These are phyloP conservation scores for Funneliformis caledonium DNA, from an alignment of 371 early-diverging fungal genomes.

Conservation along the genomic window DNA sequence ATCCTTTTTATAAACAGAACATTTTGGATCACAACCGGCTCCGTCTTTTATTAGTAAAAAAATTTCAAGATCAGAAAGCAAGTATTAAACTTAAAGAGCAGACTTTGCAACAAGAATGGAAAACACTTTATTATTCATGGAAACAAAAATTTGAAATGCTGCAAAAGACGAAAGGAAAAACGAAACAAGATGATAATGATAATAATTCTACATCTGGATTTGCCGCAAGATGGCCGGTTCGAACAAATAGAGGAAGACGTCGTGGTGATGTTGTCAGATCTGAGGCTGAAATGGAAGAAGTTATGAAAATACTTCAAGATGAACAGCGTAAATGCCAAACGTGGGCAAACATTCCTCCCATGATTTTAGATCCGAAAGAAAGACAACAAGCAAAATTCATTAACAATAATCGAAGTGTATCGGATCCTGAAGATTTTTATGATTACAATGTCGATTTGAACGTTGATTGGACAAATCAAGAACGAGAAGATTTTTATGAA, in stretches of 20 bases:
- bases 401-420: slow-evolving; percentile 66
- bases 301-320: slow-evolving; percentile 75
- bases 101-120: slow-evolving; percentile 56
- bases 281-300: slow-evolving; percentile 81
- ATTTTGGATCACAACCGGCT: slow-evolving; percentile 48
- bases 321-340: slow-evolving; percentile 78
- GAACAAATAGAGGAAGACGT: slow-evolving; percentile 52
- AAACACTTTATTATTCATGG: slow-evolving; percentile 57
- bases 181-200: slow-evolving; percentile 38
- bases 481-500: slow-evolving; percentile 77
- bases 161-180: slow-evolving; percentile 54
- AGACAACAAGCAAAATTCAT: slow-evolving; percentile 62
- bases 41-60: slow-evolving; percentile 46
- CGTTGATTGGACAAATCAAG: slow-evolving; percentile 81
- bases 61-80: slow-evolving; percentile 47
- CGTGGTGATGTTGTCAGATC: slow-evolving; percentile 80
- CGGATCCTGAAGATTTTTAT: slow-evolving; percentile 65
- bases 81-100: slow-evolving; percentile 51
- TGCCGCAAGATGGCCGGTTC: slow-evolving; percentile 46
- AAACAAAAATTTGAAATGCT: slow-evolving; percentile 53
- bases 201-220: slow-evolving; percentile 43
- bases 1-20: slow-evolving; percentile 40
- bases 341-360: slow-evolving; percentile 75
- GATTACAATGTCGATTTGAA: slow-evolving; percentile 62
- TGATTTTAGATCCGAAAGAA: slow-evolving; percentile 70